Evolutionary conservation across 2,329 filamentous ascomycete species (phyloP).

Genomic region (Aspergillus ibericus): DNA sequence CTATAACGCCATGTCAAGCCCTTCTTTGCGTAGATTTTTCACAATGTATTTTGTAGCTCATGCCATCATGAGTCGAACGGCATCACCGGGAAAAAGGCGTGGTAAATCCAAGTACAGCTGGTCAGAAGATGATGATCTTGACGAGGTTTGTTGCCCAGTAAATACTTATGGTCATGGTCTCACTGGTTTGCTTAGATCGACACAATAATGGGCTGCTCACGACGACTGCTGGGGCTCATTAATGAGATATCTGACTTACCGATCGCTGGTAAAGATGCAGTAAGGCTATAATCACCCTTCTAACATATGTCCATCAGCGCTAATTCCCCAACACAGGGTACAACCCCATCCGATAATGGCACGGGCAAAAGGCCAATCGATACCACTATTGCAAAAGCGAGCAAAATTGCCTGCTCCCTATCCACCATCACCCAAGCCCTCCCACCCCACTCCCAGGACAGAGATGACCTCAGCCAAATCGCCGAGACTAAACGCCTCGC

Average conservation of each 20-base stretch:
- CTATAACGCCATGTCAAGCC: constrained; percentile 8
- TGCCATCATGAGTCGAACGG: constrained; percentile 34
- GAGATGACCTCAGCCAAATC: constrained; percentile 23
- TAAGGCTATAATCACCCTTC: neutral
- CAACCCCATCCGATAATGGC: neutral
- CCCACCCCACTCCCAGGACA: constrained; percentile 16
- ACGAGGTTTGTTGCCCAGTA: constrained; percentile 21
- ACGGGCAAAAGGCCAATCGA: neutral
- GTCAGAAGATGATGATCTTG: constrained; percentile 24
- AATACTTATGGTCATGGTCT: neutral
- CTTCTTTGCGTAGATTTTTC: constrained; percentile 20
- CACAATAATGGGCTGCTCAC: constrained; percentile 33
- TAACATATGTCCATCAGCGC: neutral
- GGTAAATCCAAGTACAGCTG: constrained; percentile 14
- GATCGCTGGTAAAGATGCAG: neutral
- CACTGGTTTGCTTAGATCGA: constrained; percentile 23
- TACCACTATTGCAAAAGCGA: neutral
- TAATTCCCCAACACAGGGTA: neutral
- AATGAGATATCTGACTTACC: constrained; percentile 22
- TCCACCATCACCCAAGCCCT: constrained; percentile 17
- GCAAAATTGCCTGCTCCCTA: constrained; percentile 9
- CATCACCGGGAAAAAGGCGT: constrained; percentile 5
- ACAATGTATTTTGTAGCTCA: constrained; percentile 35
- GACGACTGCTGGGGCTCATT: constrained; percentile 30
- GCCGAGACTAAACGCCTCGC: constrained; percentile 32